Percentiles rank a stretch among this genome's conserved stretches.
phyloP scores from a whole-genome alignment of 2,329 filamentous ascomycete species.

The Cryphonectria naterciae region DNA sequence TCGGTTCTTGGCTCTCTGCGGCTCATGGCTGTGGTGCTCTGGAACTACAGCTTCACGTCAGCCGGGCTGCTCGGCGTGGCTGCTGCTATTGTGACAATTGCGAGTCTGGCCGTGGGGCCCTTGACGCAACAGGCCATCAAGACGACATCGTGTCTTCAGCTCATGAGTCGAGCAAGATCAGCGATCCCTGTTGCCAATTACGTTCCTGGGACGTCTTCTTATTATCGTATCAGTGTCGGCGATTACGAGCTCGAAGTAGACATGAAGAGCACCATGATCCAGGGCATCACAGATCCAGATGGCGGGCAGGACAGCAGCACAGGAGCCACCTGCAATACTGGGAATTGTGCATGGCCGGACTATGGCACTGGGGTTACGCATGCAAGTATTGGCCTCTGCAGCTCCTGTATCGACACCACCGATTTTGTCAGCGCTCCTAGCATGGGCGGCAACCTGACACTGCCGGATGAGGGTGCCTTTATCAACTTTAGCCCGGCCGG shows the following conservation, averaged over 20 bases:
- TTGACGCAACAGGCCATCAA: slow-evolving; percentile 39
- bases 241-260: slow-evolving; percentile 34
- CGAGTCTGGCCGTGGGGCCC: slow-evolving; percentile 37
- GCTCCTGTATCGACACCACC: slow-evolving; percentile 34
- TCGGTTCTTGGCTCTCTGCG: slow-evolving; percentile 35
- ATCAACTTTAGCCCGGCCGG: slow-evolving; percentile 25
- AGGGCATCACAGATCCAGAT: slow-evolving; percentile 35
- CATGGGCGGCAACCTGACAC: slow-evolving; percentile 28
- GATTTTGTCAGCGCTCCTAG: slow-evolving; percentile 25
- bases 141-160: slow-evolving; percentile 31
- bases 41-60: slow-evolving; percentile 25
- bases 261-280: slow-evolving; percentile 39
- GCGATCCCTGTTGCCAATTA: slow-evolving; percentile 23
- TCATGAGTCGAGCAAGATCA: slow-evolving; percentile 23
- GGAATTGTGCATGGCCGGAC: slow-evolving; percentile 35
- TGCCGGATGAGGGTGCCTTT: slow-evolving; percentile 32
- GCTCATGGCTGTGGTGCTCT: slow-evolving; percentile 31
- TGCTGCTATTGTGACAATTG: slow-evolving; percentile 34
- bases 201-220: slow-evolving; percentile 22
- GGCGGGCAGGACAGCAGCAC: slow-evolving; percentile 33
- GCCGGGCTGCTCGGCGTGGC: slow-evolving; percentile 30
- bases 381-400: slow-evolving; percentile 36
- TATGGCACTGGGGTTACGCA: slow-evolving; percentile 32
- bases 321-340: slow-evolving; percentile 32
- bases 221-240: slow-evolving; percentile 32